Percentiles rank a stretch among this genome's conserved stretches.
phyloP scores from a whole-genome alignment of 2,329 filamentous ascomycete genomes.

The Talaromyces sp. region DNA sequence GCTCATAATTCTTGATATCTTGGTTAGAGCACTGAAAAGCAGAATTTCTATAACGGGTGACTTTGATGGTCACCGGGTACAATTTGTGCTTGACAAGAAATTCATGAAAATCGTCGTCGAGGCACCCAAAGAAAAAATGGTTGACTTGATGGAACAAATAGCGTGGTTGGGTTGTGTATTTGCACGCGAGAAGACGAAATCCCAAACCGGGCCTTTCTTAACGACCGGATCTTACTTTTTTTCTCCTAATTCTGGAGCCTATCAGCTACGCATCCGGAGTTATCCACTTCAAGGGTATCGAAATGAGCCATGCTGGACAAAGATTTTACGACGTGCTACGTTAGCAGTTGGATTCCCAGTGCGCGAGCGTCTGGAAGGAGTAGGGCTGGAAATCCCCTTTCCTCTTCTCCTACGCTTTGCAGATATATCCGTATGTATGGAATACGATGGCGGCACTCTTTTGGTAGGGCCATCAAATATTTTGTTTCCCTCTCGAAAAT shows the following conservation, averaged over 20 bases:
- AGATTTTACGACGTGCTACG: background rate
- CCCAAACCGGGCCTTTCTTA: background rate
- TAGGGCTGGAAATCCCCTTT: conserved; percentile 9
- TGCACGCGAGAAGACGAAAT: background rate
- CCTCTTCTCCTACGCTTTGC: conserved; percentile 7
- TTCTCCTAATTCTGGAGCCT: background rate
- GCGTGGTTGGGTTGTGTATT: conserved; percentile 3
- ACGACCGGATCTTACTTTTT: background rate
- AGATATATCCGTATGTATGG: conserved; percentile 8
- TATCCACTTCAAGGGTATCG: too few species aligned
- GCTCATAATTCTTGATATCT: background rate
- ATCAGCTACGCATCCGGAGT: too few species aligned
- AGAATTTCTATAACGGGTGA: background rate
- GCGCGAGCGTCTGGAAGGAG: background rate
- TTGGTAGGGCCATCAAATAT: background rate
- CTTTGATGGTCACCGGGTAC: background rate
- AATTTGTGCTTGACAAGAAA: too few species aligned
- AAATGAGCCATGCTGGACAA: background rate
- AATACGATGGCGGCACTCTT: background rate
- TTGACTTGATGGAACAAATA: background rate
- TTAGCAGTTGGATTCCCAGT: conserved; percentile 1
- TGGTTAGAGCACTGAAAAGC: background rate
- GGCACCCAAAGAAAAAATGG: background rate
- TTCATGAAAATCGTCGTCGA: background rate
- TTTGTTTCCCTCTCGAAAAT: background rate